These are phyloP conservation scores for Chalciporus chontae DNA, from an alignment of 768 basidiomycete species.

Conservation along the genomic window DNA sequence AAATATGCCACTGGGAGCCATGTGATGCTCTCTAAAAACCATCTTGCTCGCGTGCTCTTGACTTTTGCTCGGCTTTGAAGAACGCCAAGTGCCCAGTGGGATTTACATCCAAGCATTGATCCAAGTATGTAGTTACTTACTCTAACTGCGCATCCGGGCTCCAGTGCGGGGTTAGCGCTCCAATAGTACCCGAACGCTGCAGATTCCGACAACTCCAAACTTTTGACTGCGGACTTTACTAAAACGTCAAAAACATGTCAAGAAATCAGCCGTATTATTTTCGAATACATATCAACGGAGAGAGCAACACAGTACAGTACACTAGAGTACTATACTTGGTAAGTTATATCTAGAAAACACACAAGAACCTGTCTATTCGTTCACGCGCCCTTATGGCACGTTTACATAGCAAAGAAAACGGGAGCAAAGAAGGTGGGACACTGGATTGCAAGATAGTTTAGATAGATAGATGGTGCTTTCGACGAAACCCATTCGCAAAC, in stretches of 20 bases:
- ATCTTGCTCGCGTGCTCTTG: no score
- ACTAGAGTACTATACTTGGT: neutral
- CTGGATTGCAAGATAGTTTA: neutral
- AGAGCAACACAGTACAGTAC: neutral
- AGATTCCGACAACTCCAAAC: no score
- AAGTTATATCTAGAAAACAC: neutral
- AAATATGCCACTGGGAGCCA: no score
- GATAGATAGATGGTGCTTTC: neutral
- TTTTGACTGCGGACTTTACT: no score
- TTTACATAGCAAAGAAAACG: neutral
- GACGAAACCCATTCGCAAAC: neutral
- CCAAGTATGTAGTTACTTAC: no score
- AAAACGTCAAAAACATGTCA: neutral
- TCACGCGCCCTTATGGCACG: neutral
- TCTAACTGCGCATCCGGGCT: no score
- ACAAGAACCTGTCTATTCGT: neutral
- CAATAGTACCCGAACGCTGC: no score
- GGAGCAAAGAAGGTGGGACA: neutral
- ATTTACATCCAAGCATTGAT: no score
- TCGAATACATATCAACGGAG: neutral
- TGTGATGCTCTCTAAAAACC: no score
- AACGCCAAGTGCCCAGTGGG: no score
- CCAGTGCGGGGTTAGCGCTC: no score
- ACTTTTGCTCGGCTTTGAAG: no score
- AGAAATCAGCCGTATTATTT: neutral